phyloP scores from a whole-genome alignment of 805 yeast species.

The Yarrowia divulgata region DNA sequence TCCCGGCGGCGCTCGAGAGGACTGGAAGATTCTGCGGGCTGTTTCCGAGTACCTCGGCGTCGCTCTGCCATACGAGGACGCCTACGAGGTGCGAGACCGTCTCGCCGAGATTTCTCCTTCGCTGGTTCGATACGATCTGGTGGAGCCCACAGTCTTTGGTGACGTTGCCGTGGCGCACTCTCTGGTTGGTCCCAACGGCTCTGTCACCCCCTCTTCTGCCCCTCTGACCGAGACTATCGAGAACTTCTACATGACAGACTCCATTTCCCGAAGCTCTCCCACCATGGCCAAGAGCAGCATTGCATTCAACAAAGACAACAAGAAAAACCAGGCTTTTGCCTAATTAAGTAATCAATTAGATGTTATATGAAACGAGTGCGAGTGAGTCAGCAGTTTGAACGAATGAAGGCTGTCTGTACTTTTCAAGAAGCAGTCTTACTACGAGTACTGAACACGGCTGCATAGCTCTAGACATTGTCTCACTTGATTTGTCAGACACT shows the following conservation, averaged over 20 bases:
- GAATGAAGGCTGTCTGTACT: too few species aligned
- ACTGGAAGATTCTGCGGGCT: constrained; percentile 88
- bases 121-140: constrained; percentile 73
- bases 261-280: constrained; percentile 83
- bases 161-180: constrained; percentile 62
- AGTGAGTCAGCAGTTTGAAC: not conserved
- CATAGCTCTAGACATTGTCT: not conserved
- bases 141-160: constrained; percentile 70
- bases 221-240: constrained; percentile 73
- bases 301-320: constrained; percentile 46
- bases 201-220: constrained; percentile 56
- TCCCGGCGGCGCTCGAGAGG: constrained; percentile 90
- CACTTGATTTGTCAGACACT: not conserved
- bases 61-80: constrained; percentile 78
- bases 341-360: constrained; percentile 37
- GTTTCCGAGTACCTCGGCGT: constrained; percentile 76
- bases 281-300: constrained; percentile 90
- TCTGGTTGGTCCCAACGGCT: constrained; percentile 50
- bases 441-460: too few species aligned
- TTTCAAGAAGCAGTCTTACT: too few species aligned
- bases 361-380: constrained; percentile 8
- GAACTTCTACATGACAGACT: constrained; percentile 88
- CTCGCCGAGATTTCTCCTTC: constrained; percentile 82
- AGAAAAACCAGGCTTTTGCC: constrained; percentile 40
- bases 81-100: constrained; percentile 70